phyloP scores from a whole-genome alignment of 1,139 yeast species.

The Yamadazyma songkhlaensis region DNA sequence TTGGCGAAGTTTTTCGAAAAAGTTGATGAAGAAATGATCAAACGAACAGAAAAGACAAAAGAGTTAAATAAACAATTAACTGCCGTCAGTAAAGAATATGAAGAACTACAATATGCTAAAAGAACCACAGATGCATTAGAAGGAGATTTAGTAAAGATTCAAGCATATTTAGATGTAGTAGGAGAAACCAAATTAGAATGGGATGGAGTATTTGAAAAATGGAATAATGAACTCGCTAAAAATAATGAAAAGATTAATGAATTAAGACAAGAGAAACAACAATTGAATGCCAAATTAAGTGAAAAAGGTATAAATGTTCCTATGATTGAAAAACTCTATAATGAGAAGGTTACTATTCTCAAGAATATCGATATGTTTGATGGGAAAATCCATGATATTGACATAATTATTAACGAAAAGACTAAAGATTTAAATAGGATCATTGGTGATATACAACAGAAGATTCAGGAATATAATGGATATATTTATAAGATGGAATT shows the following conservation, averaged over 20 bases:
- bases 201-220: constrained; percentile 54
- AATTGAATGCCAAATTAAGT: constrained; percentile 46
- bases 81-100: constrained; percentile 22
- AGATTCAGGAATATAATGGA: constrained; percentile 55
- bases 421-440: constrained; percentile 47
- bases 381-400: constrained; percentile 35
- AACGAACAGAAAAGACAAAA: constrained; percentile 42
- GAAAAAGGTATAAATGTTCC: constrained; percentile 58
- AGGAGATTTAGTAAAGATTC: constrained; percentile 68
- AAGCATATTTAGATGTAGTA: constrained; percentile 68
- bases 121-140: constrained; percentile 64
- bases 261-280: constrained; percentile 43
- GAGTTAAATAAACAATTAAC: constrained; percentile 30
- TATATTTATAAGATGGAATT: constrained; percentile 46
- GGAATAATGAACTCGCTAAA: constrained; percentile 50
- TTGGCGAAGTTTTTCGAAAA: constrained; percentile 41
- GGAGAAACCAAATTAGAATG: constrained; percentile 63
- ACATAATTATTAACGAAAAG: constrained; percentile 39
- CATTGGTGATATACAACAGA: constrained; percentile 49
- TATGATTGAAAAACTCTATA: constrained; percentile 60
- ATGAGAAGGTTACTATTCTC: constrained; percentile 58
- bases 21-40: constrained; percentile 35
- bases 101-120: constrained; percentile 43
- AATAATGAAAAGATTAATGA: constrained; percentile 44
- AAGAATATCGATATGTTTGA: constrained; percentile 53